Conservation (phyloP, 805 yeast species). For the Schwanniomyces yamadae region DNA sequence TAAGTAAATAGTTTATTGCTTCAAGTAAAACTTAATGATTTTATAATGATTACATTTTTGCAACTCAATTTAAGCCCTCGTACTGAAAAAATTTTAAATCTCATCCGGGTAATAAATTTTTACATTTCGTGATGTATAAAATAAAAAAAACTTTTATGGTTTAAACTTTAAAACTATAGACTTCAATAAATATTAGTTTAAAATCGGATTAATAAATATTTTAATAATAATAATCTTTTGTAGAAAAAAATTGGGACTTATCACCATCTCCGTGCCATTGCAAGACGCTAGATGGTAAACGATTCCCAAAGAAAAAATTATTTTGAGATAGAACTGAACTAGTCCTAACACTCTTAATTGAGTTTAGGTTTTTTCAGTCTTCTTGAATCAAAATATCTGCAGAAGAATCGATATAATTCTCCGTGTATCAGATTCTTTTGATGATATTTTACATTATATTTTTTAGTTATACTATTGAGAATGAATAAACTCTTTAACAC, state of each 20-base stretch:
- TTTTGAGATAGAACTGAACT: neutral
- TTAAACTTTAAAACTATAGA: neutral
- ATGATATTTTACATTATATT: slow-evolving; percentile 22
- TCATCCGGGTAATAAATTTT: neutral
- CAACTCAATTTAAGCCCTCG: too few species aligned
- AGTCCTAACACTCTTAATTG: slow-evolving; percentile 3
- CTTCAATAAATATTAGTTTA: neutral
- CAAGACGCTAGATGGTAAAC: slow-evolving; percentile 41
- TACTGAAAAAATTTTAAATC: neutral
- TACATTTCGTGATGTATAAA: too few species aligned
- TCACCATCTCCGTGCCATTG: slow-evolving; percentile 38
- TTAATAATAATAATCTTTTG: neutral
- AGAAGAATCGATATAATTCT: slow-evolving; percentile 20
- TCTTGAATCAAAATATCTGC: slow-evolving; percentile 19
- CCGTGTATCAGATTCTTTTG: slow-evolving; percentile 21
- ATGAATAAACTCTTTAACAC: slow-evolving; percentile 8
- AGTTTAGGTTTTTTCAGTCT: neutral
- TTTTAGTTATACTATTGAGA: too few species aligned
- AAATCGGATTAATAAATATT: neutral
- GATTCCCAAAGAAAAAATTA: slow-evolving; percentile 33
- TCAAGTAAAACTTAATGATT: neutral
- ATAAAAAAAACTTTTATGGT: neutral
- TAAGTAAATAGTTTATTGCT: neutral
- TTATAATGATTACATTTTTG: neutral
- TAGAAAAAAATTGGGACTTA: slow-evolving; percentile 16